Percentiles rank a stretch among this genome's conserved stretches.
phyloP scores from a whole-genome alignment of 306 rosid genomes.

The Herpetospermum pedunculosum region DNA sequence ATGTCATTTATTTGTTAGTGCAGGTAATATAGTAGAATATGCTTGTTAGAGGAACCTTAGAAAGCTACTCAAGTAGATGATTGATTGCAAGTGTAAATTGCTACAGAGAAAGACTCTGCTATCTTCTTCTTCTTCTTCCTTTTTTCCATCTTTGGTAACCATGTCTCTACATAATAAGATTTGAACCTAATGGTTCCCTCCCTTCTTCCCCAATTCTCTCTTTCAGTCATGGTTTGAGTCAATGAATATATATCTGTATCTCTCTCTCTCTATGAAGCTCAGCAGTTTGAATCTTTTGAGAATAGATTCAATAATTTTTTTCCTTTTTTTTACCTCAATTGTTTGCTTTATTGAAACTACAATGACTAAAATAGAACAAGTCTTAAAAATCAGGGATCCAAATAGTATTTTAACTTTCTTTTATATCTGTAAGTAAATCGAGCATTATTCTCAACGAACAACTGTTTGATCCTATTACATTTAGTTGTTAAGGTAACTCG shows the following conservation, averaged over 20 bases:
- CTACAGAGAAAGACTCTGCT: constrained; percentile 28
- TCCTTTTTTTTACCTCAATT: not conserved
- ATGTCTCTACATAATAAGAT: constrained; percentile 4
- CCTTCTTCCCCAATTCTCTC: not conserved
- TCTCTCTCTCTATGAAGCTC: not conserved
- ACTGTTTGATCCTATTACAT: no score
- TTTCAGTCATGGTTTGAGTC: constrained; percentile 1
- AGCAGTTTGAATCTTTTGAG: not conserved
- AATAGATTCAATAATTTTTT: not conserved
- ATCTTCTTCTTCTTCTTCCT: constrained; percentile 2
- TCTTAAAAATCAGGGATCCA: not conserved
- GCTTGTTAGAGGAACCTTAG: constrained; percentile 19
- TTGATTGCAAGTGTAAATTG: constrained; percentile 36
- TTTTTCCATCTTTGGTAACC: not conserved
- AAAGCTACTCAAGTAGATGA: constrained; percentile 27
- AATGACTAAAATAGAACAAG: not conserved
- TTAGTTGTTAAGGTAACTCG: no score
- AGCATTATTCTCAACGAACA: not conserved
- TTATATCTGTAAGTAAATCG: no score
- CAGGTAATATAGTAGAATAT: constrained; percentile 33
- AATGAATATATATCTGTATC: not conserved
- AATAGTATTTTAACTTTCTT: no score
- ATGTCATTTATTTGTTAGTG: constrained; percentile 13
- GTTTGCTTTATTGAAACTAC: not conserved
- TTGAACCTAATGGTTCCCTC: not conserved